phyloP scores from a whole-genome alignment of 2,329 filamentous ascomycete species.

The Arthrobotrys sphaeroides region DNA sequence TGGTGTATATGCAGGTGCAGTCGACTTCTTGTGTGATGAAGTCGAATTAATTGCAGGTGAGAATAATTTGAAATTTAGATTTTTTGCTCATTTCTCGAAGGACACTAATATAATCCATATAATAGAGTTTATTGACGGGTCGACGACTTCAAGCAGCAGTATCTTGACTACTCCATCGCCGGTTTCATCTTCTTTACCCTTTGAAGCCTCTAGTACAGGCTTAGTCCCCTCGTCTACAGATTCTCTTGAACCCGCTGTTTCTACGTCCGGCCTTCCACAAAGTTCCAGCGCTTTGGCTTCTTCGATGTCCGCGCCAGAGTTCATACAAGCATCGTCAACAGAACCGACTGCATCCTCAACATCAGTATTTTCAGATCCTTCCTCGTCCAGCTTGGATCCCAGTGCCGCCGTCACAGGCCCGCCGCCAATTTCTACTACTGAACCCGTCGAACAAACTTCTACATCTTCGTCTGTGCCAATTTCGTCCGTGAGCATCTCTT shows the following conservation, averaged over 20 bases:
- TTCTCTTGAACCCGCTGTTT: neutral
- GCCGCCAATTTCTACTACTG: no score
- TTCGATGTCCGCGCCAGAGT: neutral
- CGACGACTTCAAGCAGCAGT: neutral
- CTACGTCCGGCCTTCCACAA: neutral
- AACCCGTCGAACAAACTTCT: no score
- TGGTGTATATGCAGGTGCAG: conserved; percentile 22
- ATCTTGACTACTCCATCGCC: neutral
- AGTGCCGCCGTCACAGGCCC: neutral
- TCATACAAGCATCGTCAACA: neutral
- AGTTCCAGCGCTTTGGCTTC: neutral
- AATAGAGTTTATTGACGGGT: conserved; percentile 2
- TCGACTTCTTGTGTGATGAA: conserved; percentile 17
- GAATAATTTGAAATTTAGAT: neutral
- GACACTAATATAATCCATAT: neutral
- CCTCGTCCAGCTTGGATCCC: neutral
- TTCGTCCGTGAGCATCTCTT: no score
- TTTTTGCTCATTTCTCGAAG: neutral
- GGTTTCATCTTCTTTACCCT: neutral
- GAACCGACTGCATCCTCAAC: neutral
- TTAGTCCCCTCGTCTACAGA: neutral
- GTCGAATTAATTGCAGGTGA: conserved; percentile 29
- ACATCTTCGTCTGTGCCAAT: neutral
- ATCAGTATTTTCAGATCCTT: neutral
- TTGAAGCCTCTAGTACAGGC: neutral